Evolutionary conservation across 805 yeast species (phyloP), one percentile per base, ranked within the genome.

Genomic region (Ogataea paraovalis): DNA sequence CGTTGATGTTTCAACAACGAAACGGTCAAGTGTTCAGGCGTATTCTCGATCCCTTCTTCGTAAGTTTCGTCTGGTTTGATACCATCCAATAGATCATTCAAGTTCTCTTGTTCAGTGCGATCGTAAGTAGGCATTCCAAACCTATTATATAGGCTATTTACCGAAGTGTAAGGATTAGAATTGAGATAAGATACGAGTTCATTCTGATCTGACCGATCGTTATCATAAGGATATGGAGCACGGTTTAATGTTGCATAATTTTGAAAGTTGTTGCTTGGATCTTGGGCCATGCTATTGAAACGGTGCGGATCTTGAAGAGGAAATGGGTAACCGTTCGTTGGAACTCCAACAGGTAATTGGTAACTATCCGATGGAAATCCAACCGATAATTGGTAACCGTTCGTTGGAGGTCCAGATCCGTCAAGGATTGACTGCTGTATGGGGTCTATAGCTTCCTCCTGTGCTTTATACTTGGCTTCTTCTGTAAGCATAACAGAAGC

Each of bases 21-120:
- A 9, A 77, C 66, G 3, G 71, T 56, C 57, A 92, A 64, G 22
- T 79, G 86, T 0, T 73, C 73, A 0, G 99, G 99, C 0, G 96
- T 87, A 30, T 74, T 68, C 3, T 73, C 75, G 46, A 79, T 57
- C 6, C 76, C 81, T 43, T 76, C 76, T 27, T 71, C 75, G 25
- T 58, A 65, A 2, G 66, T 72, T 42, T 76, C 81, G 46, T 75
- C 82, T 0, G 79, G 76, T 50, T 69, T 66, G 30, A 84, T 79
- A 45, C 76, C 77, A 44, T 76, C 71, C 38, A 79, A 63, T 25
- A 81, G 67, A 37, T 70, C 64, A 45, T 68, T 45, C 41, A 62
- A 49, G 45, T 57, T 59, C 20, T 54, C 54, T n/a, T 52, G 54
- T 28, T 62, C 67, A n/a, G 25, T 33, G 3, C n/a, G 10, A 3